phyloP scores from a whole-genome alignment of 257 asterid species.

The Capsicum chinense region DNA sequence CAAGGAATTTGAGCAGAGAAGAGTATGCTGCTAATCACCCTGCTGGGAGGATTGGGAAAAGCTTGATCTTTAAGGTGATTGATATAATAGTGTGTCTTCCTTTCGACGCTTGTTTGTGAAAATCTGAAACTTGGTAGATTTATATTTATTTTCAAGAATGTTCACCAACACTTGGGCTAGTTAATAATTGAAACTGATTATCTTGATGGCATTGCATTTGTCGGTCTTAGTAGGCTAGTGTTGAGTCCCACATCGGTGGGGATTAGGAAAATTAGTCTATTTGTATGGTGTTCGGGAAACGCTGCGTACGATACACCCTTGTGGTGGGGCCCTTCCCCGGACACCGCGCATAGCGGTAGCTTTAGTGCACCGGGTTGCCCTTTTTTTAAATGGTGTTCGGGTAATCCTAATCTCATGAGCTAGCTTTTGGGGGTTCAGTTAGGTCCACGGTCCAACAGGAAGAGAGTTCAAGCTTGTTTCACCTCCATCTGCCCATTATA shows the following conservation, averaged over 20 bases:
- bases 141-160: background rate
- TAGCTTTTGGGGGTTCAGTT: too few relatives aligned
- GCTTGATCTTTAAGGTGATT: conserved; percentile 72
- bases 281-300: too few relatives aligned
- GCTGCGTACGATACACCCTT: too few relatives aligned
- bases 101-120: background rate
- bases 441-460: background rate
- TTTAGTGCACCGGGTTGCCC: too few relatives aligned
- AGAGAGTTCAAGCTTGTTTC: background rate
- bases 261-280: too few relatives aligned
- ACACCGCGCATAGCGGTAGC: too few relatives aligned
- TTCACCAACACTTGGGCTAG: background rate
- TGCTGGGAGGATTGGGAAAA: conserved; percentile 54
- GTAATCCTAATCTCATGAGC: too few relatives aligned
- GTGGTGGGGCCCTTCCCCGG: too few relatives aligned
- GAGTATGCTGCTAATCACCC: conserved; percentile 79
- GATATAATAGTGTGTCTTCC: background rate
- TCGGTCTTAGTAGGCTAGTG: background rate
- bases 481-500: background rate
- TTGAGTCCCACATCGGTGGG: too few relatives aligned
- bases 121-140: background rate
- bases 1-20: conserved; percentile 73
- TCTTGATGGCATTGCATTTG: background rate
- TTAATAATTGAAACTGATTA: too few relatives aligned
- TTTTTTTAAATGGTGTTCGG: too few relatives aligned